Base-by-base conservation (phyloP, 1,284 basidiomycete genomes). In the Termitomyces sp. region DNA sequence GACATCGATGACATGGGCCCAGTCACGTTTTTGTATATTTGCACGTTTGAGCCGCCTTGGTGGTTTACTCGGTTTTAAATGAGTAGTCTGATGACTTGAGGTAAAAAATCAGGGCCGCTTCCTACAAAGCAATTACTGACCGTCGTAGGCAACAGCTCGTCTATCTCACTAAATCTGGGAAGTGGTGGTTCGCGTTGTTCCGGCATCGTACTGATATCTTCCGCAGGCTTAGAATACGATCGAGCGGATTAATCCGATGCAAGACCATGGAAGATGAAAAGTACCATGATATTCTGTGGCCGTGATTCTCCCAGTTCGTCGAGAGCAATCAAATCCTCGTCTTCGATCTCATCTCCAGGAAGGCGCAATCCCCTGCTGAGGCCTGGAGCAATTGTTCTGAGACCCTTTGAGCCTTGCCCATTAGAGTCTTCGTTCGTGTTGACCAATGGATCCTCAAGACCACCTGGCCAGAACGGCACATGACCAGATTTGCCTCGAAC, bases 1-100 rank as follows among this genome's bases (percentile, higher is more conserved):
- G 59, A 97, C 84, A 66, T 99, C 92, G 13, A 99, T 89, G 16
- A 94, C 89, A 74, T 98, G 97, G 1, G 96, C 97, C 97, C 97
- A 99, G 60, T 98, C 93, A 49, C 92, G 86, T 70, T 96, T 97
- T 54, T 83, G 79, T 3, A 81, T 65, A 45, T 76, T 72, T 7
- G 69, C 57, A 19, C 73, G 74, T 51, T 72, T 76, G 9, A 66
- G 50, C 24, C 69, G 72, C 50, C 71, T 67, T 52, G 66, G 60
- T 7, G 74, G 57, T 50, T 74, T 73, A 45, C 75, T 64, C 26
- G 82, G 80, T 46, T 77, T 81, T 26, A 89, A 68, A 62, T 84
- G 77, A 18, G 77, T 73, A 47, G 79, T 73, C 82, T 84, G 57
- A 1, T 47, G 37, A 42, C 30, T n/a, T 9, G 1, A 49, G 24